Evolutionary conservation across 768 basidiomycete species (phyloP), one percentile per base, ranked within the genome.

Genomic region (Gelatoporia subvermispora): DNA sequence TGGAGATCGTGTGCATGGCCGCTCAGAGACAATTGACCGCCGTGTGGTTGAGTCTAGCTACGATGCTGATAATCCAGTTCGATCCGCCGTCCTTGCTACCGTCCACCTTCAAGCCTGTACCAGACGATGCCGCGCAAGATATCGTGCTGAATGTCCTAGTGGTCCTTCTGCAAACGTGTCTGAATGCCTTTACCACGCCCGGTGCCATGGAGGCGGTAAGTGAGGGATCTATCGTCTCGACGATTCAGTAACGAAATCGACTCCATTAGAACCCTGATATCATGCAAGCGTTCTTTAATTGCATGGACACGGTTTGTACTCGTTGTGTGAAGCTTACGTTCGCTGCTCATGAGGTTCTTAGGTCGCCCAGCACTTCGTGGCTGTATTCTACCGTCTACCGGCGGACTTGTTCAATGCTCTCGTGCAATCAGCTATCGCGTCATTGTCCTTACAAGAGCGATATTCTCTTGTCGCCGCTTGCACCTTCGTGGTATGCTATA

Each of bases 211-310:
- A 82, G 59, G 72, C 71, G 51, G 89, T 91, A 58, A 51, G 83
- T 68, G 15, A 5, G 41, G 31, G 4, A 31, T 44, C 13, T 28
- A 18, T 28, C 4, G 2, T 41, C n/a, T 17, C 8, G 22, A 31
- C 17, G 15, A 10, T 4, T 35, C 3, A 18, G 35, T 22, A 11
- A 25, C 20, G 10, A 16, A 34, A 13, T 23, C 23, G 36, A 24
- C 13, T 21, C 20, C 15, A 36, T 13, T 28, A 95, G 91, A 91
- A 95, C 60, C 93, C 93, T 0, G 93, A 95, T 62, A 79, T 95
- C 22, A 89, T 92, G 15, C 91, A 93, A 61, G 83, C 82, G 21
- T 94, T 93, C 65, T 95, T 94, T 66, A 75, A 75, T 8, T 93
- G 83, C 60, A 76, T 88, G 73, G 88, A 91, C 39, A 76, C 79